Evolutionary conservation across 2,329 filamentous ascomycete species (phyloP).

Genomic region (Colletotrichum kahawae): DNA sequence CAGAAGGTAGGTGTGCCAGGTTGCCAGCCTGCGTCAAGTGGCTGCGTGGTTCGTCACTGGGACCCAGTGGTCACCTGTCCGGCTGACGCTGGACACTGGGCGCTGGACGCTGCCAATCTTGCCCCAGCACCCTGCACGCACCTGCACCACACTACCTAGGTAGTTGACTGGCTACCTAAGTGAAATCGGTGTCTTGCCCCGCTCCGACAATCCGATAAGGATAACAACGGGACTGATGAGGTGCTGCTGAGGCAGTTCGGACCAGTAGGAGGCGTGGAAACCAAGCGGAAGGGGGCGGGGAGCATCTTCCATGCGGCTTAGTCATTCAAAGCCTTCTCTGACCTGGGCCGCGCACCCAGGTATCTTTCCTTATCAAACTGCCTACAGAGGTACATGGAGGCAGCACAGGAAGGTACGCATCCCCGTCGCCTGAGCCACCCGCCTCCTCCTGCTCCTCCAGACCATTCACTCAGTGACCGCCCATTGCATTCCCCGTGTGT

Average conservation of each 20-base stretch:
- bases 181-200: slow-evolving; percentile 18
- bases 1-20: slow-evolving; percentile 14
- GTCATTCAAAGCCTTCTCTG: background rate
- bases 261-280: background rate
- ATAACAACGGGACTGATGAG: slow-evolving; percentile 2
- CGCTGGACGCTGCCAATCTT: background rate
- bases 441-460: background rate
- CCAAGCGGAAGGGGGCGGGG: background rate
- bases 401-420: background rate
- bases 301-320: background rate
- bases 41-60: background rate
- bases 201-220: slow-evolving; percentile 22
- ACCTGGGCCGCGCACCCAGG: background rate
- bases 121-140: background rate
- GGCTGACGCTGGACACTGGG: background rate
- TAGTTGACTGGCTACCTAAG: background rate
- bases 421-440: slow-evolving; percentile 12
- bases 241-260: background rate
- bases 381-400: background rate
- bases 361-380: background rate
- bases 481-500: slow-evolving; percentile 20
- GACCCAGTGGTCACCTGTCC: slow-evolving; percentile 8
- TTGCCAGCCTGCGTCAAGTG: slow-evolving; percentile 17
- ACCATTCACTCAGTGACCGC: slow-evolving; percentile 20
- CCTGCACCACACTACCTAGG: background rate